Evolutionary conservation across 192 early-diverging fungal species (phyloP).

Genomic region (Coemansia sp.): DNA sequence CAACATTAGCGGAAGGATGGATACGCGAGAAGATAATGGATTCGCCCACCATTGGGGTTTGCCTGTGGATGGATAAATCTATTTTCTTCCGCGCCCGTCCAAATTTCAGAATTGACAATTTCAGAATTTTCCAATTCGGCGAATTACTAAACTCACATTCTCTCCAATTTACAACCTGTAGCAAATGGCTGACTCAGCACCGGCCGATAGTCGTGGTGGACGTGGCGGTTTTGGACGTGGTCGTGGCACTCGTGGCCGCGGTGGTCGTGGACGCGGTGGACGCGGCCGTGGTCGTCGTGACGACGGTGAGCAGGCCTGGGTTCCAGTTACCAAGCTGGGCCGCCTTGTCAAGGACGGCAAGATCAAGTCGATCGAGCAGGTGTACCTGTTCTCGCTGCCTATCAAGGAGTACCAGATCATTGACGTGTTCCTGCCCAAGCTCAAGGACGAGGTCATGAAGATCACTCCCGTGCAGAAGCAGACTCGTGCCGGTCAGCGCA

Average conservation of each 20-base stretch:
- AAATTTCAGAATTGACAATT: neutral
- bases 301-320: slow-evolving; percentile 86
- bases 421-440: slow-evolving; percentile 91
- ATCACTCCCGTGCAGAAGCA: slow-evolving; percentile 99
- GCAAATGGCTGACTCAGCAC: slow-evolving; percentile 81
- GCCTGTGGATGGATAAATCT: neutral
- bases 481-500: slow-evolving; percentile 99
- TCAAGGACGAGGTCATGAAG: slow-evolving; percentile 99
- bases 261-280: slow-evolving; percentile 74
- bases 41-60: neutral
- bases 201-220: slow-evolving; percentile 76
- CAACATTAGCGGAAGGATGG: neutral
- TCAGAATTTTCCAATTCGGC: neutral
- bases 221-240: slow-evolving; percentile 53
- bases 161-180: slow-evolving; percentile 22
- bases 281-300: slow-evolving; percentile 82
- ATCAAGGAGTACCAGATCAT: slow-evolving; percentile 99
- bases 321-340: slow-evolving; percentile 98
- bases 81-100: neutral
- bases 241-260: slow-evolving; percentile 83
- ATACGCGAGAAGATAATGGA: neutral
- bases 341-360: slow-evolving; percentile 98
- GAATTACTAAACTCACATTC: neutral
- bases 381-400: slow-evolving; percentile 97
- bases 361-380: slow-evolving; percentile 97